phyloP scores from a whole-genome alignment of 306 rosid species.

The Trifolium subterraneum region DNA sequence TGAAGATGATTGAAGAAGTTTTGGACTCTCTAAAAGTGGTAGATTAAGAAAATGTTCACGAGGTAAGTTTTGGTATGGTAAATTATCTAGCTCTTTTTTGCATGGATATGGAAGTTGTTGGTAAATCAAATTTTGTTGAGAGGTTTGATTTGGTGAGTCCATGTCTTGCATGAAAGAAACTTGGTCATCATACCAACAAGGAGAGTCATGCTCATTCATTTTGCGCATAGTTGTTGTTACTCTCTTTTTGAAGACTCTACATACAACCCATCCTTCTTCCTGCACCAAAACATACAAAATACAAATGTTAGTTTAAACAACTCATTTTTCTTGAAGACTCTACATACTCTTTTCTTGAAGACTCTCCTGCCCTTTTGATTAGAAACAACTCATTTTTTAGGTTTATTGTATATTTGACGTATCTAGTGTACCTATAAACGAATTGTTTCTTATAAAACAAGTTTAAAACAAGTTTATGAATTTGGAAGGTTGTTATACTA shows the following conservation, averaged over 20 bases:
- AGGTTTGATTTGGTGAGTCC: slow-evolving; percentile 73
- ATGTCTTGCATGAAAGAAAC: slow-evolving; percentile 73
- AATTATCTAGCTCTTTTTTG: slow-evolving; percentile 67
- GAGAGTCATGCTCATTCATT: slow-evolving; percentile 75
- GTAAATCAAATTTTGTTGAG: slow-evolving; percentile 52
- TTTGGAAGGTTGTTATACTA: too few species aligned
- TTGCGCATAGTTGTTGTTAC: slow-evolving; percentile 71
- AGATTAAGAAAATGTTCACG: slow-evolving; percentile 64
- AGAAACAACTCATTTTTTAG: too few species aligned
- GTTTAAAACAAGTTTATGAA: too few species aligned
- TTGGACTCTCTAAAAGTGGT: slow-evolving; percentile 66
- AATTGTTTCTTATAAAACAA: too few species aligned
- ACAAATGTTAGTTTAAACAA: not conserved
- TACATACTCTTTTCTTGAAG: too few species aligned
- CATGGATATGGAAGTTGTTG: slow-evolving; percentile 55
- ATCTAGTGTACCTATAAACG: too few species aligned
- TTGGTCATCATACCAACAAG: slow-evolving; percentile 89
- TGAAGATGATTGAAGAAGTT: slow-evolving; percentile 49
- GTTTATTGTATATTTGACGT: too few species aligned
- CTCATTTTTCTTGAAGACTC: too few species aligned
- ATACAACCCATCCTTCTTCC: slow-evolving; percentile 99
- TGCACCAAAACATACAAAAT: slow-evolving; percentile 39
- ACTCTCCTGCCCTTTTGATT: too few species aligned
- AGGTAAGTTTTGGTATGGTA: slow-evolving; percentile 48
- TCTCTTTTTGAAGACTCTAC: slow-evolving; percentile 95